Base-by-base conservation (phyloP, 129 eudicot genomes). In the Arctium lappa region DNA sequence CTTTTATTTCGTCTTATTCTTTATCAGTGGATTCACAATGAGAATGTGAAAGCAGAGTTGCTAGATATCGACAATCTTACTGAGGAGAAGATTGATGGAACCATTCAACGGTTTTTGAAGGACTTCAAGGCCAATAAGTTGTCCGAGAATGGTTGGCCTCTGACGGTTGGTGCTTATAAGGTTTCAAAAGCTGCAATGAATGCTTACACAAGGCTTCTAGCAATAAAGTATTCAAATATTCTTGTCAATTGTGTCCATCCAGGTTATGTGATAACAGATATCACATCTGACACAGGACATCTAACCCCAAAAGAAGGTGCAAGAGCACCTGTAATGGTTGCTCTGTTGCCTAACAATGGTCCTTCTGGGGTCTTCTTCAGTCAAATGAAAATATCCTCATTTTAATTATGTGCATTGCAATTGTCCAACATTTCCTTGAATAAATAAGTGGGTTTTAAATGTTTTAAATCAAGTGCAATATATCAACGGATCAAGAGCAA, bases 241-340 rank as follows among this genome's bases (percentile, higher is more conserved):
- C 78, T 73, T 33, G 82, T 81, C 40, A 88, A 88, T 10, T 40
- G 70, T 11, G 88, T 81, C 15, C 72, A 80, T 73, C 90, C 87
- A 10, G 95, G 92, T 3, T 89, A 53, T 79, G 89, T 89, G 8
- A 86, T 72, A 53, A 91, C 92, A 3, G 92, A 89, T 63, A 68
- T 91, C 1, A 87, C 81, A 33, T 10, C 32, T 40, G 31, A 80
- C 39, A 74, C 73, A 0, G 92, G 92, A 2, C 12, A 29, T 22
- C 32, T 85, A 15, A 79, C 89, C 11, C 83, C 84, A 3, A 88
- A 90, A 78, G 85, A 89, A 80, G 92, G 86, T 48, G 90, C 84
- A 9, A 73, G 33, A 73, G 68, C 80, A 13, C 74, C 75, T 5
- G 81, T 85, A 8, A 87, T 44, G 74, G 48, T 77, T n/a, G 89